Evolutionary conservation across 768 basidiomycete species (phyloP).

Genomic region (Suillus cothurnatus): DNA sequence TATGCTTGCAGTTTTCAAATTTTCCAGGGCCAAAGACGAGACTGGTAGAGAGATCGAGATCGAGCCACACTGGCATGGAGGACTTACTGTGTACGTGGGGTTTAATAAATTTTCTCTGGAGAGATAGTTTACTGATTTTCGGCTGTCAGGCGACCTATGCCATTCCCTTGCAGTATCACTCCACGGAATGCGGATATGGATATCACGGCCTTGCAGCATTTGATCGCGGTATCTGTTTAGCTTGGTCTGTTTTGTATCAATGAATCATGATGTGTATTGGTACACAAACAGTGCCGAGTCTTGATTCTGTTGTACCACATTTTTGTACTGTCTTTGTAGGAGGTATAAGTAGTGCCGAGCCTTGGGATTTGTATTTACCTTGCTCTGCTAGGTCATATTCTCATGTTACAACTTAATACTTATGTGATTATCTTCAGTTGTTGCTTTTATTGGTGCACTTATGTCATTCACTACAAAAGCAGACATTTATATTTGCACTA

Average conservation of each 20-base stretch:
- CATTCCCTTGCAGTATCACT: conserved; percentile 10
- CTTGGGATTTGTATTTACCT: too few species aligned
- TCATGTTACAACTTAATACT: too few species aligned
- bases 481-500: too few species aligned
- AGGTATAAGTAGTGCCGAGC: background rate
- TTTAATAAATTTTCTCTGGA: background rate
- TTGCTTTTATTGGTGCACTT: too few species aligned
- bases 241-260: background rate
- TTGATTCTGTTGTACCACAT: background rate
- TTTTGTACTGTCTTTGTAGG: background rate
- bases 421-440: too few species aligned
- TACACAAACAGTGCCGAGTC: background rate
- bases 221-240: background rate
- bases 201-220: conserved; percentile 1
- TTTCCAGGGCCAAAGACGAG: conserved; percentile 13
- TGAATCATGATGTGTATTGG: background rate
- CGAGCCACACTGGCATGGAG: conserved; percentile 4
- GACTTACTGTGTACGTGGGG: conserved; percentile 1
- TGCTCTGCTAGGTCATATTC: too few species aligned
- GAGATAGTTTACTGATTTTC: background rate
- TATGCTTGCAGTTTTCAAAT: conserved; percentile 3
- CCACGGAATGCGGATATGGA: conserved; percentile 8
- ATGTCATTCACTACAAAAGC: too few species aligned
- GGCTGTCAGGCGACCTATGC: conserved; percentile 1
- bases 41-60: conserved; percentile 12